Evolutionary conservation across 2,329 filamentous ascomycete species (phyloP).

Genomic region (Capronia americana): DNA sequence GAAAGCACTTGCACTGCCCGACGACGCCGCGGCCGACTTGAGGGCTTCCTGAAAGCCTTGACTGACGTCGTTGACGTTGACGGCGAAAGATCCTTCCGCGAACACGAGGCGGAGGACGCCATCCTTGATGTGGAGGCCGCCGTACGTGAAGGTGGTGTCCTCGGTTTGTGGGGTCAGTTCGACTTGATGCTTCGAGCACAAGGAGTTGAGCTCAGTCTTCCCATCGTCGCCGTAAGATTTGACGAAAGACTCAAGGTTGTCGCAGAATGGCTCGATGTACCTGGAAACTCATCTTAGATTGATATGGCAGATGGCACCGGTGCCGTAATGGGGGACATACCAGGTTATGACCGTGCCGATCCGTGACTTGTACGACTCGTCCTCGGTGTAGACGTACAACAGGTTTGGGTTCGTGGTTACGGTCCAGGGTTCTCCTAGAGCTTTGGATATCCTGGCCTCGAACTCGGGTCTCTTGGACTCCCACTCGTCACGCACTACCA

Average conservation of each 20-base stretch:
- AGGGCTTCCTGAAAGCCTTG: constrained; percentile 54
- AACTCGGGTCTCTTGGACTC: constrained; percentile 55
- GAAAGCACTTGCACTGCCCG: constrained; percentile 42
- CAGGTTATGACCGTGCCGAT: constrained; percentile 47
- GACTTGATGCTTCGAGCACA: constrained; percentile 39
- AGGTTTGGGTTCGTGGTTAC: constrained; percentile 56
- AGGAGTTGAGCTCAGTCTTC: constrained; percentile 57
- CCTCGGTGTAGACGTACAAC: constrained; percentile 47
- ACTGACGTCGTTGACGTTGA: constrained; percentile 54
- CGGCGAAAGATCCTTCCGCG: constrained; percentile 54
- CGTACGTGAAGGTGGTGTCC: constrained; percentile 22
- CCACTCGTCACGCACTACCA: constrained; percentile 60
- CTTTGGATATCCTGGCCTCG: constrained; percentile 53
- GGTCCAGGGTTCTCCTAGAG: constrained; percentile 59
- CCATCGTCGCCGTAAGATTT: constrained; percentile 48
- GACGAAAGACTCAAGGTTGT: constrained; percentile 48
- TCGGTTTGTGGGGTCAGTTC: constrained; percentile 18
- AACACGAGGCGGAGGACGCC: constrained; percentile 58
- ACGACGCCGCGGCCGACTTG: constrained; percentile 50
- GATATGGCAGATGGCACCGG: not conserved
- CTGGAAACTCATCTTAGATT: constrained; percentile 1
- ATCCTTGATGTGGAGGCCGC: constrained; percentile 45
- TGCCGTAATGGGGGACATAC: constrained; percentile 42
- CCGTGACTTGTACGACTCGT: constrained; percentile 53
- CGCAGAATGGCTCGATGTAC: constrained; percentile 23